A percentile compares a stretch with the other conserved stretches of the same genome.
Conservation (phyloP, 2,329 filamentous ascomycete genomes). For the Samsoniella hepiali region DNA sequence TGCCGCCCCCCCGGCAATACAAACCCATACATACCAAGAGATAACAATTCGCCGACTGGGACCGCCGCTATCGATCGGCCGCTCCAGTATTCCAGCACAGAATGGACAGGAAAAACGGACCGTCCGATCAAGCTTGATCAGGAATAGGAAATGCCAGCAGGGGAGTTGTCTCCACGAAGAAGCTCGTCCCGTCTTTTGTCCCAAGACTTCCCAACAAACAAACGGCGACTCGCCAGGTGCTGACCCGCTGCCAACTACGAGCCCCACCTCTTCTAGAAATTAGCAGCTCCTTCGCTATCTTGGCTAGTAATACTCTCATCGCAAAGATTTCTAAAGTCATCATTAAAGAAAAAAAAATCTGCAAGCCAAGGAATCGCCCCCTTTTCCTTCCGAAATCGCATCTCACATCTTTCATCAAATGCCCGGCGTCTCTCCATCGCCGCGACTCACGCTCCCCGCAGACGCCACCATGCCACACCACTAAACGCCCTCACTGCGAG, state of each 20-base stretch:
- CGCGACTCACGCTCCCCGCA: not conserved
- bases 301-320: not conserved
- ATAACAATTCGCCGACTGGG: not conserved
- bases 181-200: not conserved
- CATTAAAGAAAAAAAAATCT: not conserved
- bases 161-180: not conserved
- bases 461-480: constrained; percentile 8
- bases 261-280: constrained; percentile 10
- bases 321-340: not conserved
- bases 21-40: not conserved
- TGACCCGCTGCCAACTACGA: constrained; percentile 2
- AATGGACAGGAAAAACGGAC: not conserved
- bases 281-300: not conserved
- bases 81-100: not conserved
- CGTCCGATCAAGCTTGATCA: not conserved
- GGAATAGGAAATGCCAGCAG: not conserved
- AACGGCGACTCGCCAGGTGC: not conserved
- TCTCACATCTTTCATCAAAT: too few relatives aligned
- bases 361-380: not conserved
- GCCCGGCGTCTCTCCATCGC: not conserved
- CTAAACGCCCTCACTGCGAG: not conserved
- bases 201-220: not conserved
- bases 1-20: not conserved
- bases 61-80: not conserved
- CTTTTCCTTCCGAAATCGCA: not conserved